A percentile compares a stretch with the other conserved stretches of the same genome.
Evolutionary conservation across 164 flowering plant species (phyloP).

Genomic region (Umbilicus rupestris): DNA sequence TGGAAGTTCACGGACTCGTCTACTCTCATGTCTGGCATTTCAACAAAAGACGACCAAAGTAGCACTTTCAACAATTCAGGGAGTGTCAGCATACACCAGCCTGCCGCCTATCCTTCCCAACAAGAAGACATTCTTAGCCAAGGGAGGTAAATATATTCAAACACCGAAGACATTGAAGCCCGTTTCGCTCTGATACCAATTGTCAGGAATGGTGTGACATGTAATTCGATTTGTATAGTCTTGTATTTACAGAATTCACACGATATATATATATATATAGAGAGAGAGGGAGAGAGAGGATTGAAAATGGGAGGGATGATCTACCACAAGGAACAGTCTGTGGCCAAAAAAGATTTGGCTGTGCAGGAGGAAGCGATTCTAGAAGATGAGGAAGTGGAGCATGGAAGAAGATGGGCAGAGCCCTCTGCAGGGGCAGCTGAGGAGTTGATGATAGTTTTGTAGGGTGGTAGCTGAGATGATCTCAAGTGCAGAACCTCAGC

Average conservation of each 20-base stretch:
- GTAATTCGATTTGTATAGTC: too few species aligned
- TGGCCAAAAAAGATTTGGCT: background rate
- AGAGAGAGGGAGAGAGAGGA: too few species aligned
- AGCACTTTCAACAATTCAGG: background rate
- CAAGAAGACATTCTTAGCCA: background rate
- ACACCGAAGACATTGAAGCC: background rate
- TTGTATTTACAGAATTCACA: background rate
- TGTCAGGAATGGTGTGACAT: too few species aligned
- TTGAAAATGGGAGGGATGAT: too few species aligned
- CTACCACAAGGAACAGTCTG: conserved; percentile 5
- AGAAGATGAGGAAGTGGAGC: too few species aligned
- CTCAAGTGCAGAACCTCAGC: conserved; percentile 70
- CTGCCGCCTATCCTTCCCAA: background rate
- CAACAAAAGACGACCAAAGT: background rate
- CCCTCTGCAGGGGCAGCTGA: background rate
- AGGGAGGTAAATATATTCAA: background rate
- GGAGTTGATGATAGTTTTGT: conserved; percentile 5
- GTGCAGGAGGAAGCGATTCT: background rate
- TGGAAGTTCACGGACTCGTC: conserved; percentile 30
- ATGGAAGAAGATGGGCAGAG: background rate
- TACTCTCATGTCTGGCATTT: conserved; percentile 1
- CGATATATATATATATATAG: too few species aligned
- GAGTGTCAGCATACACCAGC: background rate
- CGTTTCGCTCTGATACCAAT: background rate
- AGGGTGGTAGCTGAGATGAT: conserved; percentile 15